Evolutionary conservation across 345 rosid species (phyloP).

Genomic region (Lenwebbia sp.): DNA sequence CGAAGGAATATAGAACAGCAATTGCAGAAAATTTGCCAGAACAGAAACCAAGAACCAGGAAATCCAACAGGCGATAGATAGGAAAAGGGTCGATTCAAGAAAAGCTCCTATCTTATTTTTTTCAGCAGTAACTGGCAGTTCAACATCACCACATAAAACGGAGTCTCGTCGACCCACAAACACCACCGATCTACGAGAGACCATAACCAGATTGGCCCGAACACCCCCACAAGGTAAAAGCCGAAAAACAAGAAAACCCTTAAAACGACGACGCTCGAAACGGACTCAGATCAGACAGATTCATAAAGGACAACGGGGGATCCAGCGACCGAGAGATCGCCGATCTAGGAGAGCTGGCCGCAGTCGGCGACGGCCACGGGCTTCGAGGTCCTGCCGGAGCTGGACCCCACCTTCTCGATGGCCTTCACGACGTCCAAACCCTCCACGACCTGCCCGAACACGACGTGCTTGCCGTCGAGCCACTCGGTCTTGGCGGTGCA

Average conservation of each 20-base stretch:
- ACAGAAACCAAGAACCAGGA: neutral
- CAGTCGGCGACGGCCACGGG: slow-evolving; percentile 22
- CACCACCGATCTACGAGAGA: too few relatives aligned
- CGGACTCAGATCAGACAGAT: neutral
- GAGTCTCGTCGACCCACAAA: too few relatives aligned
- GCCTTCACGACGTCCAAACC: slow-evolving; percentile 31
- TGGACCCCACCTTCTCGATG: slow-evolving; percentile 23
- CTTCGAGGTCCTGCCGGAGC: slow-evolving; percentile 19
- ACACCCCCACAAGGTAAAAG: too few relatives aligned
- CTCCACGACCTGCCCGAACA: slow-evolving; percentile 29
- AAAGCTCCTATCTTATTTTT: neutral
- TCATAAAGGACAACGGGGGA: neutral
- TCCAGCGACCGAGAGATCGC: neutral
- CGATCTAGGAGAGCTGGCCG: slow-evolving; percentile 17
- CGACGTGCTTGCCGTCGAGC: slow-evolving; percentile 40
- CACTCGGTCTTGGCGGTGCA: slow-evolving; percentile 29
- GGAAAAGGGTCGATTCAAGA: neutral
- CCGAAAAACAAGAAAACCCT: neutral
- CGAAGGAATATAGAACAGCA: too few relatives aligned
- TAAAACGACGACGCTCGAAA: neutral
- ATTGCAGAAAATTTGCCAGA: neutral
- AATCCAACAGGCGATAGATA: neutral
- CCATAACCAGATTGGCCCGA: too few relatives aligned
- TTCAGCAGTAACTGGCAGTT: too few relatives aligned
- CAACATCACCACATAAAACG: too few relatives aligned